Base-by-base conservation (phyloP, 2,329 filamentous ascomycete species). In the Parafenestella ontariensis region DNA sequence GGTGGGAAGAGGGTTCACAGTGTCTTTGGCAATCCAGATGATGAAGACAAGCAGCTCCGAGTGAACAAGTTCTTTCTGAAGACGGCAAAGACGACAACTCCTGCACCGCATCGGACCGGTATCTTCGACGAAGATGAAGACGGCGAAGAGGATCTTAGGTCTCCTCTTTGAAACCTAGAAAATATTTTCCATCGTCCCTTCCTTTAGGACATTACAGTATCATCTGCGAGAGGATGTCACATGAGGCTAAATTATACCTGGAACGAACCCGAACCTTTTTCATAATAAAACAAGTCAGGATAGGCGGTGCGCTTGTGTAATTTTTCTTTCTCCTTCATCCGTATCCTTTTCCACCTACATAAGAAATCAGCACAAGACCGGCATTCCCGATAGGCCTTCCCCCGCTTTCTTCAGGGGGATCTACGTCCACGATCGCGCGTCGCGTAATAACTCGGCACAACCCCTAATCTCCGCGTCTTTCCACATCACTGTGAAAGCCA, bases 31-130 rank as follows among this genome's bases (percentile, higher is more conserved):
- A 61, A 78, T 78, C 24, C 77, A 69, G 62, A 82, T 82, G 73
- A 79, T 79, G 68, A 73, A n/a, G n/a, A n/a, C 74, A 48, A 83
- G 49, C 84, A 86, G 79, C 77, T 77, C 52, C 65, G 58, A 33
- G 42, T 68, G 18, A 61, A 31, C 21, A 58, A 52, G n/a, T 58
- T 65, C 26, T 62, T 65, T 47, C 24, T 49, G 24, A 49, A 47
- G 5, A 17, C 42, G 24, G 56, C 24, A 42, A 54, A 45, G 49
- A 43, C 21, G 4, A 49, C 46, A 17, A 52, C 37, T n/a, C 24
- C 24, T 26, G 29, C 45, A 42, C 33, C 51, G 3, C 34, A 26
- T 20, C 31, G 11, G 6, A 41, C 10, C 6, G 42, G 58, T n/a
- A 61, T 65, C 7, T 66, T 64, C 21, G 56, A 65, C 17, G 43